phyloP scores from a whole-genome alignment of 331 rosid genomes.

The Prunus yedoensis region DNA sequence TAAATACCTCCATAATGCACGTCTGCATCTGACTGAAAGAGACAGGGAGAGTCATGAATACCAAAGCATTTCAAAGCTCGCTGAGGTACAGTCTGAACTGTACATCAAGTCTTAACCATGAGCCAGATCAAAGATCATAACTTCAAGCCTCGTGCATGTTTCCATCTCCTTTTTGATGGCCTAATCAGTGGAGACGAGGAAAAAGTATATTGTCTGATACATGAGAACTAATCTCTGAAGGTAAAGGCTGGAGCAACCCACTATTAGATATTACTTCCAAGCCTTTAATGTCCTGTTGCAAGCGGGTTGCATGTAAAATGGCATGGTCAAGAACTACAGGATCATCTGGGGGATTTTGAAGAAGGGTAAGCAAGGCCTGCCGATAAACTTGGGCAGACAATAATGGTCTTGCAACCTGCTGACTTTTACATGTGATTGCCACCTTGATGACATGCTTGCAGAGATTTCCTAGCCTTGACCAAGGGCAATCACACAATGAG shows the following conservation, averaged over 20 bases:
- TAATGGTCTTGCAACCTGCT: slow-evolving; percentile 60
- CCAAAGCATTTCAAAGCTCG: background rate
- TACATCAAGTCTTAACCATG: background rate
- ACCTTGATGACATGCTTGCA: slow-evolving; percentile 77
- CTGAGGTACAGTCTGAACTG: background rate
- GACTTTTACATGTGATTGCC: slow-evolving; percentile 57
- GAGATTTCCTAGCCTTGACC: slow-evolving; percentile 68
- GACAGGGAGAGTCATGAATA: background rate
- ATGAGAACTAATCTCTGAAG: slow-evolving; percentile 53
- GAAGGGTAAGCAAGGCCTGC: slow-evolving; percentile 56
- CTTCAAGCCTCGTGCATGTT: slow-evolving; percentile 2
- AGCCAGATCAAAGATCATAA: background rate
- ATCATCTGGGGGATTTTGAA: slow-evolving; percentile 62
- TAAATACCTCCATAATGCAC: slow-evolving; percentile 13
- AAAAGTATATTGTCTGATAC: slow-evolving; percentile 39
- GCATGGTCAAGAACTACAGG: slow-evolving; percentile 69
- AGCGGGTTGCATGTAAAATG: slow-evolving; percentile 45
- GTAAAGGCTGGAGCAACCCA: slow-evolving; percentile 64
- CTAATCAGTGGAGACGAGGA: slow-evolving; percentile 41
- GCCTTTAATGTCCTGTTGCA: slow-evolving; percentile 67
- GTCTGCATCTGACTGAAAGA: background rate
- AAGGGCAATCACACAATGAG: slow-evolving; percentile 72
- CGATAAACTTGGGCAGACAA: slow-evolving; percentile 63
- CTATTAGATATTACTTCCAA: slow-evolving; percentile 54
- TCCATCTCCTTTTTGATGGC: slow-evolving; percentile 15